Percentiles rank a stretch among this genome's conserved stretches.
These are phyloP conservation scores for Blumeria graminis DNA, from an alignment of 2,329 filamentous ascomycete genomes.

Conservation along the genomic window DNA sequence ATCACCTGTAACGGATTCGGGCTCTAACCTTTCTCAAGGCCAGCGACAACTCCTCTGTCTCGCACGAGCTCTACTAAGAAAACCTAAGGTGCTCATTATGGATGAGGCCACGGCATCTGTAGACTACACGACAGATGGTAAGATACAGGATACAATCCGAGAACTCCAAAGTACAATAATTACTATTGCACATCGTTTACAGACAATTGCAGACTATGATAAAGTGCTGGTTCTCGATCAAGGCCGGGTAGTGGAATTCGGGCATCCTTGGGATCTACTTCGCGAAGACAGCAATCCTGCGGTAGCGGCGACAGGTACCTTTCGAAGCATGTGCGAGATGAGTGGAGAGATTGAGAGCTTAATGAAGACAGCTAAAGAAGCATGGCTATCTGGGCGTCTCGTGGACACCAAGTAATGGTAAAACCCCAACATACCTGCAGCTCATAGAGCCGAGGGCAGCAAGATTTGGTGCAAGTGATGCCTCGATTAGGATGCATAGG, in stretches of 20 bases:
- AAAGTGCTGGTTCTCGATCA: slow-evolving; percentile 89
- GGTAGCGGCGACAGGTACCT: slow-evolving; percentile 10
- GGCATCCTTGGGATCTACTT: slow-evolving; percentile 67
- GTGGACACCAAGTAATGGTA: slow-evolving; percentile 11
- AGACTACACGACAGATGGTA: slow-evolving; percentile 83
- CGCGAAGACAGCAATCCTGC: slow-evolving; percentile 25
- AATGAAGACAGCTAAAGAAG: slow-evolving; percentile 25
- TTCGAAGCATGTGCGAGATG: slow-evolving; percentile 44
- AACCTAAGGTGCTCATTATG: slow-evolving; percentile 88
- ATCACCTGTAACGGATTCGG: slow-evolving; percentile 68
- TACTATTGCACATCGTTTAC: slow-evolving; percentile 84
- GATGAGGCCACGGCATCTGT: slow-evolving; percentile 96
- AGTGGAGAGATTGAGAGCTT: slow-evolving; percentile 37
- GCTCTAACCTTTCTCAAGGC: slow-evolving; percentile 83
- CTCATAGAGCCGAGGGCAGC: too few species aligned
- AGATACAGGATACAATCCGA: slow-evolving; percentile 93
- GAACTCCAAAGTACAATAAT: slow-evolving; percentile 83
- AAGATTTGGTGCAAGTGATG: too few species aligned
- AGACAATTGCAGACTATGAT: slow-evolving; percentile 96
- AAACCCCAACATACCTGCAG: too few species aligned
- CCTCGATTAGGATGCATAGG: too few species aligned
- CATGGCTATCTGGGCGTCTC: slow-evolving; percentile 19
- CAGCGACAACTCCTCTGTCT: slow-evolving; percentile 88
- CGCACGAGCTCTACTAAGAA: slow-evolving; percentile 75
- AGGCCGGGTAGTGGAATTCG: slow-evolving; percentile 68